Conservation (phyloP, 306 rosid genomes). For the Elaeagnus macrophylla region DNA sequence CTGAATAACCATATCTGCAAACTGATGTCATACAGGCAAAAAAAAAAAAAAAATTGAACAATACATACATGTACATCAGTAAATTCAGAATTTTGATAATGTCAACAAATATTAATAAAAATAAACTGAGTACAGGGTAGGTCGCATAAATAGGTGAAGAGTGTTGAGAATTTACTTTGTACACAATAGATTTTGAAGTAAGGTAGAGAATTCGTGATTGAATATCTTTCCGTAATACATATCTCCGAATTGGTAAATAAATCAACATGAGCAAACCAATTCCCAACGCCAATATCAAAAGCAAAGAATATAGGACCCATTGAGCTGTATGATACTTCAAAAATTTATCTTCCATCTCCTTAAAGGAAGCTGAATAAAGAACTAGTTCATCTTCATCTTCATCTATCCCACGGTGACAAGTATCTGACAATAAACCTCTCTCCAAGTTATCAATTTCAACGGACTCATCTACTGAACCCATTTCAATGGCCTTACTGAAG, state of each 20-base stretch:
- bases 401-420: constrained; percentile 9
- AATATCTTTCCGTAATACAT: constrained; percentile 57
- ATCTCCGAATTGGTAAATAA: constrained; percentile 67
- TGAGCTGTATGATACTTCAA: constrained; percentile 56
- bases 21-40: not conserved
- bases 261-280: constrained; percentile 74
- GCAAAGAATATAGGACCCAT: constrained; percentile 69
- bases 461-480: constrained; percentile 43
- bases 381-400: constrained; percentile 38
- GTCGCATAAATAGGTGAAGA: too few species aligned
- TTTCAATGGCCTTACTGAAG: constrained; percentile 4
- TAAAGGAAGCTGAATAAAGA: constrained; percentile 64
- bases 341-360: constrained; percentile 55
- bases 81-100: too few species aligned
- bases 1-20: not conserved
- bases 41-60: too few species aligned
- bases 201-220: constrained; percentile 63
- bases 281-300: constrained; percentile 79
- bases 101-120: not conserved
- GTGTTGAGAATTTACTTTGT: constrained; percentile 38
- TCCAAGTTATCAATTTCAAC: constrained; percentile 58
- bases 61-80: too few species aligned
- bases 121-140: not conserved
- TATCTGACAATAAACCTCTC: constrained; percentile 38
- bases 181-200: constrained; percentile 71